phyloP scores from a whole-genome alignment of 495 filamentous ascomycete genomes.

The Pyronema domesticum region DNA sequence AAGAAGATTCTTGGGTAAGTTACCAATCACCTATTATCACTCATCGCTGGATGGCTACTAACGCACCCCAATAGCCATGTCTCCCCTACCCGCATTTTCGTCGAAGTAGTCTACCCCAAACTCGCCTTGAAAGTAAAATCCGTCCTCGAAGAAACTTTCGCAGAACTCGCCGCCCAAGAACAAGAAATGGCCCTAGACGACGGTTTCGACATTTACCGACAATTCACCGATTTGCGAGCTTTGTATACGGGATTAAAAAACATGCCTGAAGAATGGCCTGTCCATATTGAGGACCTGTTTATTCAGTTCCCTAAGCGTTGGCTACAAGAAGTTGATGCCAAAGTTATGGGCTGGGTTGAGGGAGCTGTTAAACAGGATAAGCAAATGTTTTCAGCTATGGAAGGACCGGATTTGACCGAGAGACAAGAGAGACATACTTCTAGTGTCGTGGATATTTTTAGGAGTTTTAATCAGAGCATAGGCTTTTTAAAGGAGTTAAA shows the following conservation, averaged over 20 bases:
- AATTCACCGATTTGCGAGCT: constrained; percentile 62
- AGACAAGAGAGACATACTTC: constrained; percentile 84
- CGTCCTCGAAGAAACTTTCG: constrained; percentile 61
- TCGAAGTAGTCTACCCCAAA: constrained; percentile 67
- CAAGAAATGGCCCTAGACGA: constrained; percentile 72
- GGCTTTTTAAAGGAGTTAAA: constrained; percentile 70
- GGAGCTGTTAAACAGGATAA: constrained; percentile 74
- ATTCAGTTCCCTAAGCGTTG: constrained; percentile 91
- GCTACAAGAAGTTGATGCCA: constrained; percentile 63
- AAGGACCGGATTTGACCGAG: constrained; percentile 29
- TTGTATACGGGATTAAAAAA: constrained; percentile 45
- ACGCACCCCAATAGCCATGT: too few relatives aligned
- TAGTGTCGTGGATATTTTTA: constrained; percentile 85
- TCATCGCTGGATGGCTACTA: too few relatives aligned
- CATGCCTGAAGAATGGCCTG: constrained; percentile 56
- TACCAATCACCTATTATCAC: too few relatives aligned
- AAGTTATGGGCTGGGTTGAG: constrained; percentile 70
- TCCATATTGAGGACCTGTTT: constrained; percentile 68
- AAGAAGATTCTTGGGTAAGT: constrained; percentile 53
- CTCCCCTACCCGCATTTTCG: constrained; percentile 51
- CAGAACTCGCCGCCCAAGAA: constrained; percentile 45
- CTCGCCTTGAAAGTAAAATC: constrained; percentile 77
- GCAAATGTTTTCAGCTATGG: constrained; percentile 36
- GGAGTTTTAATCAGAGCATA: constrained; percentile 74
- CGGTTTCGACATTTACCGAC: constrained; percentile 81